phyloP scores from a whole-genome alignment of 106 monocot species.

The Acorus gramineus region DNA sequence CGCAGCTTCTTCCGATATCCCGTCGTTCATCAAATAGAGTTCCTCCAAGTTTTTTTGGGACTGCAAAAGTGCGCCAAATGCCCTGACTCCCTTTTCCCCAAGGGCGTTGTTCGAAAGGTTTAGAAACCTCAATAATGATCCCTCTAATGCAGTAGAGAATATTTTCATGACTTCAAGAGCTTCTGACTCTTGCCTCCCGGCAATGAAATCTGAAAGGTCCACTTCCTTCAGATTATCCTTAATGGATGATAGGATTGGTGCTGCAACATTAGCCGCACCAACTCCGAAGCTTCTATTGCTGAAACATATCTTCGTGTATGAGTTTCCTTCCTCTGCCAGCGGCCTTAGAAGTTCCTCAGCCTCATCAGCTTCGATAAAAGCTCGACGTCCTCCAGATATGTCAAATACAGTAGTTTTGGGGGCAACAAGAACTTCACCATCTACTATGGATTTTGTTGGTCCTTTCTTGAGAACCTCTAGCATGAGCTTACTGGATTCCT shows the following conservation, averaged over 20 bases:
- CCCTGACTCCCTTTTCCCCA: slow-evolving; percentile 92
- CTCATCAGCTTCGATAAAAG: slow-evolving; percentile 78
- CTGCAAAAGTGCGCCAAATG: slow-evolving; percentile 64
- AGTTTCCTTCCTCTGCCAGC: slow-evolving; percentile 39
- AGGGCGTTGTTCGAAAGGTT: slow-evolving; percentile 89
- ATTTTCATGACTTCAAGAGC: slow-evolving; percentile 95
- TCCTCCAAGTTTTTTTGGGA: slow-evolving; percentile 72
- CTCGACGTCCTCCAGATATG: slow-evolving; percentile 63
- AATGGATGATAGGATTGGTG: slow-evolving; percentile 58
- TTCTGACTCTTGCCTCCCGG: slow-evolving; percentile 80
- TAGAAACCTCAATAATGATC: slow-evolving; percentile 35
- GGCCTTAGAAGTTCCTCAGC: slow-evolving; percentile 54
- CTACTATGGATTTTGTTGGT: slow-evolving; percentile 28
- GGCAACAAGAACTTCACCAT: background rate
- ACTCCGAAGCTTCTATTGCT: slow-evolving; percentile 86
- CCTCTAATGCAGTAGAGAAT: slow-evolving; percentile 64
- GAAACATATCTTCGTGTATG: slow-evolving; percentile 61
- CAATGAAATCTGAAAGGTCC: slow-evolving; percentile 84
- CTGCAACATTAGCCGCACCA: slow-evolving; percentile 66
- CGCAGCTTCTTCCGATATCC: slow-evolving; percentile 93
- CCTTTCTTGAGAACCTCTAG: slow-evolving; percentile 75
- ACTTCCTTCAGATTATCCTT: slow-evolving; percentile 58
- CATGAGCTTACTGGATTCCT: slow-evolving; percentile 84
- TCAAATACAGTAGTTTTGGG: slow-evolving; percentile 36
- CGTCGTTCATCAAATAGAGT: slow-evolving; percentile 86